A percentile compares a stretch with the other conserved stretches of the same genome.
These are phyloP conservation scores for Strigomonas galati DNA, from an alignment of 208 protist species.

Conservation along the genomic window DNA sequence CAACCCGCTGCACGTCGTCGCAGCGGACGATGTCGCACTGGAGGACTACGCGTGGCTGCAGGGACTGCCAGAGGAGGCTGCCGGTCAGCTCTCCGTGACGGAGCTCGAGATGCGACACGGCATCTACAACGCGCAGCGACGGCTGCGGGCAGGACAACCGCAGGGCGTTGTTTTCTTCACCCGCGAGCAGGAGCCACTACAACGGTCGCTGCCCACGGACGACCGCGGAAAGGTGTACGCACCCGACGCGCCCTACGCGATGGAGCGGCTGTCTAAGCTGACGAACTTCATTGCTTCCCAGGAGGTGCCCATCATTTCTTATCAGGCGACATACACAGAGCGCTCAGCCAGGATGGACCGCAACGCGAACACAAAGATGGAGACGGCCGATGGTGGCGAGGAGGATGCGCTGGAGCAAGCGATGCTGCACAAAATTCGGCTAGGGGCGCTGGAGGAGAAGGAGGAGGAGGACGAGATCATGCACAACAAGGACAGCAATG, in stretches of 20 bases:
- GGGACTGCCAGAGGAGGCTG: conserved; percentile 19
- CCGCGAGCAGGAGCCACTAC: conserved; percentile 39
- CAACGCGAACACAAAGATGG: background rate
- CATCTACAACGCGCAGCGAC: conserved; percentile 52
- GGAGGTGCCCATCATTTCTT: conserved; percentile 38
- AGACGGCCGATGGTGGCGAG: background rate
- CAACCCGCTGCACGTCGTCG: conserved; percentile 60
- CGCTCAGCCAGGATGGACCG: background rate
- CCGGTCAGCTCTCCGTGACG: conserved; percentile 85
- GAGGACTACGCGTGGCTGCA: conserved; percentile 70
- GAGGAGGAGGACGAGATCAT: no score
- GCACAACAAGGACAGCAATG: no score
- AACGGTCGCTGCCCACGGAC: conserved; percentile 34
- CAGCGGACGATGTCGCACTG: conserved; percentile 63
- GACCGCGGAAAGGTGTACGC: conserved; percentile 43
- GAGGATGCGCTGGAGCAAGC: background rate
- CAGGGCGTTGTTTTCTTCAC: conserved; percentile 76
- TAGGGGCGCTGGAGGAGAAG: background rate
- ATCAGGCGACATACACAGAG: conserved; percentile 39
- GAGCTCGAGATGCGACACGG: conserved; percentile 94
- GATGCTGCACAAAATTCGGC: conserved; percentile 3
- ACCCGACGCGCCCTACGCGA: conserved; percentile 37
- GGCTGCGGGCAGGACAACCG: conserved; percentile 15
- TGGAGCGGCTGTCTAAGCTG: conserved; percentile 36
- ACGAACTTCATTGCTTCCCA: conserved; percentile 25